These are phyloP conservation scores for Trichoderma sp. DNA, from an alignment of 2,329 filamentous ascomycete species.

Conservation along the genomic window DNA sequence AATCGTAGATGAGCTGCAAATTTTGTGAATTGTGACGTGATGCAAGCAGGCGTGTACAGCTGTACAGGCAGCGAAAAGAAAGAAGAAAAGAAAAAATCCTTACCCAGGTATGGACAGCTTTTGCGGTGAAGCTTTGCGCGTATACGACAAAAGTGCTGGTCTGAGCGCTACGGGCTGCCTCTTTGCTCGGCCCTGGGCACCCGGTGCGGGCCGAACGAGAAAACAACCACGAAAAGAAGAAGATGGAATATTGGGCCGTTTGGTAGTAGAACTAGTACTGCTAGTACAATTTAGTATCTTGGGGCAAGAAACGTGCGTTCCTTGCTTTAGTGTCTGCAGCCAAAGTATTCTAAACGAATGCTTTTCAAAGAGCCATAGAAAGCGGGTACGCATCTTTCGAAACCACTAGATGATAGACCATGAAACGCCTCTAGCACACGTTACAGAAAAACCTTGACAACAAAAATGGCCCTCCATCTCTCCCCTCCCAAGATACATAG, in stretches of 20 bases:
- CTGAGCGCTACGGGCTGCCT: slow-evolving; percentile 13
- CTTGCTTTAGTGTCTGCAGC: slow-evolving; percentile 6
- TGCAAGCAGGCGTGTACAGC: not conserved
- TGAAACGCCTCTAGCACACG: not conserved
- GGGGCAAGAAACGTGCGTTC: not conserved
- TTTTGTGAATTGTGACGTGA: not conserved
- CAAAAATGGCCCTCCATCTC: not conserved
- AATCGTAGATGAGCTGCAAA: not conserved
- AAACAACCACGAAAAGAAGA: not conserved
- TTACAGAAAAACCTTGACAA: not conserved
- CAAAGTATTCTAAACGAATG: not conserved
- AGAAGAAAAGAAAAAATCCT: not conserved
- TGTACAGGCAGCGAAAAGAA: not conserved
- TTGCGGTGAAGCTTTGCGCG: not conserved
- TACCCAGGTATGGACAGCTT: not conserved
- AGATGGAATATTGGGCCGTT: not conserved
- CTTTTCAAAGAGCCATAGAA: not conserved
- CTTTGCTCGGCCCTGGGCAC: not conserved
- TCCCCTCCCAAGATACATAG: not conserved
- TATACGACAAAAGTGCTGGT: not conserved
- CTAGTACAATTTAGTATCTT: not conserved
- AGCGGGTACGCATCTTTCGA: not conserved
- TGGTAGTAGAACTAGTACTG: not conserved
- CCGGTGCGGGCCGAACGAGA: not conserved
- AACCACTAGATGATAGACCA: not conserved